Percentiles rank a stretch among this genome's conserved stretches.
phyloP scores from a whole-genome alignment of 148 eudicot genomes.

The Limonium bicolor region DNA sequence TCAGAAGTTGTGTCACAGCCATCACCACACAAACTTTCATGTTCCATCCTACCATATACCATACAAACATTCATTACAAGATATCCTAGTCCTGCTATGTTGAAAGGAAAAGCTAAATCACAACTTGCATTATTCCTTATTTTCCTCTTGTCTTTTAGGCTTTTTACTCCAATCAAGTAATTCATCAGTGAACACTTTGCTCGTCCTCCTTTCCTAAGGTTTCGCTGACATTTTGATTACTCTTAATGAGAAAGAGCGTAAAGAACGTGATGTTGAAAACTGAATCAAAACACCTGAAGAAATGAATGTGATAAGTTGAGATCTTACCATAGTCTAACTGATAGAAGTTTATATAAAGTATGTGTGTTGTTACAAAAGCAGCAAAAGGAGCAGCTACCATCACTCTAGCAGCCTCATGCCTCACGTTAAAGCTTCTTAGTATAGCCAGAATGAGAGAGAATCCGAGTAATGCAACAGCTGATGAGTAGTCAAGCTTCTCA shows the following conservation, averaged over 20 bases:
- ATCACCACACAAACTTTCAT: slow-evolving; percentile 76
- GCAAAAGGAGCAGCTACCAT: slow-evolving; percentile 68
- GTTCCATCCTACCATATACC: slow-evolving; percentile 68
- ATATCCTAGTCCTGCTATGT: no score
- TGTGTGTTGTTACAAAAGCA: slow-evolving; percentile 65
- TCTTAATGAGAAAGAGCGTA: no score
- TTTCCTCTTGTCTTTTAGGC: no score
- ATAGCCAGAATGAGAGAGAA: slow-evolving; percentile 60
- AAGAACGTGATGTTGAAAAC: no score
- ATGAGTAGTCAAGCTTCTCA: slow-evolving; percentile 75
- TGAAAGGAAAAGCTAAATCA: no score
- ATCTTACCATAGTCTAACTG: slow-evolving; percentile 64
- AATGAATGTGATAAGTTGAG: neutral
- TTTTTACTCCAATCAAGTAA: no score
- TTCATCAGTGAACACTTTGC: no score
- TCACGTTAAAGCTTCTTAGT: slow-evolving; percentile 55
- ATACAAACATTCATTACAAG: no score
- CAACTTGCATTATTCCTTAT: no score
- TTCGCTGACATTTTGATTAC: no score
- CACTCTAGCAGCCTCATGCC: slow-evolving; percentile 55
- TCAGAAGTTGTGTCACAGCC: slow-evolving; percentile 56
- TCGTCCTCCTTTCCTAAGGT: no score
- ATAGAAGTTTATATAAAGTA: slow-evolving; percentile 59
- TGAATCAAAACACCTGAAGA: no score
- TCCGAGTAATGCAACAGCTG: slow-evolving; percentile 75